These are phyloP conservation scores for Phytophthora niederhauseri DNA, from an alignment of 352 stramenopile genomes.

Conservation along the genomic window DNA sequence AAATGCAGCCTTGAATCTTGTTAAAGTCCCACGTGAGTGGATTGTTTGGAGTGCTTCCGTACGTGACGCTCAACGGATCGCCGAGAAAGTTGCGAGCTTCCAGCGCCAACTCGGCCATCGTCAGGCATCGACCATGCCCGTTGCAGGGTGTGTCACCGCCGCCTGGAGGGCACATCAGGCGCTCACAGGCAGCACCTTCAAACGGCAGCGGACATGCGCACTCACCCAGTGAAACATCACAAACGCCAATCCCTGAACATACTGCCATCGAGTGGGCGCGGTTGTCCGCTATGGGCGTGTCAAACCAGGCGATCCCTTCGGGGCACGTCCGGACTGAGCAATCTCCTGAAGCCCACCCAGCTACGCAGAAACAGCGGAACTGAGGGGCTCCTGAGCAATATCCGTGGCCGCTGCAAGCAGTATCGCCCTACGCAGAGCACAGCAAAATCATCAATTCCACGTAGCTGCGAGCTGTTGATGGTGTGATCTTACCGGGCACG, in stretches of 20 bases:
- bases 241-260: conserved; percentile 77
- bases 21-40: conserved; percentile 85
- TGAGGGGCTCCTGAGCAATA: conserved; percentile 73
- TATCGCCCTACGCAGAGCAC: conserved; percentile 43
- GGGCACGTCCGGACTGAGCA: conserved; percentile 77
- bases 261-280: conserved; percentile 51
- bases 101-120: conserved; percentile 65
- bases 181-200: conserved; percentile 70
- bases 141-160: conserved; percentile 51
- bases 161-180: conserved; percentile 69
- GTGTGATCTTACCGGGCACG: conserved; percentile 43
- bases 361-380: conserved; percentile 72
- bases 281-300: conserved; percentile 60
- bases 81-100: conserved; percentile 51
- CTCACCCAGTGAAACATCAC: conserved; percentile 62
- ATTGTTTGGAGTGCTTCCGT: conserved; percentile 71
- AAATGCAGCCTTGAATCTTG: conserved; percentile 90
- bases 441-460: not conserved
- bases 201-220: conserved; percentile 71
- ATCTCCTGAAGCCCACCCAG: conserved; percentile 66
- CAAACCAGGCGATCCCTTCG: conserved; percentile 69
- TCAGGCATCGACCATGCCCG: conserved; percentile 70
- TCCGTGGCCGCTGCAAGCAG: conserved; percentile 71
- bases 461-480: not conserved
- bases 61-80: conserved; percentile 60